Evolutionary conservation across 129 eudicot genomes (phyloP).

Genomic region (Rutidosis leptorrhynchoides): DNA sequence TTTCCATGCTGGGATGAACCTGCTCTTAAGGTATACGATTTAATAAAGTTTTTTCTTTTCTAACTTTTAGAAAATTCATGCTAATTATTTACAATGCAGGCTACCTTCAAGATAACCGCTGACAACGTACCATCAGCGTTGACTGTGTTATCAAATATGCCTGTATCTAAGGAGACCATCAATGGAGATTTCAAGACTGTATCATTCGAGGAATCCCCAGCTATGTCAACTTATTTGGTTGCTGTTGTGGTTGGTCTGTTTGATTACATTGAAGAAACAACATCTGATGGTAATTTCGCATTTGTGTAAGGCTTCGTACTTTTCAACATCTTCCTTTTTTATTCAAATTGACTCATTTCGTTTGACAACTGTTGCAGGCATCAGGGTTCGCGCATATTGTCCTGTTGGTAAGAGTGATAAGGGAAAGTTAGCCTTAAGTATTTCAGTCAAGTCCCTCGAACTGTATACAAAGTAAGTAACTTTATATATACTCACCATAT

Average conservation of each 20-base stretch:
- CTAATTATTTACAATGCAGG: conserved; percentile 30
- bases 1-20: conserved; percentile 70
- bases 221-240: conserved; percentile 66
- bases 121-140: conserved; percentile 43
- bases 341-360: conserved; percentile 5
- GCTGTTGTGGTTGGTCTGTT: conserved; percentile 56
- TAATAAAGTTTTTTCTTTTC: conserved; percentile 2
- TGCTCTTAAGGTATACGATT: conserved; percentile 43
- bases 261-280: conserved; percentile 46
- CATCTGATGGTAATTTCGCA: conserved; percentile 41
- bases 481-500: neutral
- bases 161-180: conserved; percentile 33
- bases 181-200: conserved; percentile 39
- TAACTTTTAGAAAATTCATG: neutral
- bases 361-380: conserved; percentile 38
- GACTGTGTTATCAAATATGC: conserved; percentile 52
- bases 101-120: conserved; percentile 47
- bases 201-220: conserved; percentile 46
- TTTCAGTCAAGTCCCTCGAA: conserved; percentile 48
- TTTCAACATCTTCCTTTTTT: conserved; percentile 7
- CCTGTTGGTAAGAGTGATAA: conserved; percentile 53
- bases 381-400: conserved; percentile 50
- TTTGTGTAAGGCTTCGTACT: neutral
- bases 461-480: conserved; percentile 43
- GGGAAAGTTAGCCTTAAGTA: conserved; percentile 42